Percentiles rank a stretch among this genome's conserved stretches.
Conservation (phyloP, 2,329 filamentous ascomycete species). For the Amphichorda felina region DNA sequence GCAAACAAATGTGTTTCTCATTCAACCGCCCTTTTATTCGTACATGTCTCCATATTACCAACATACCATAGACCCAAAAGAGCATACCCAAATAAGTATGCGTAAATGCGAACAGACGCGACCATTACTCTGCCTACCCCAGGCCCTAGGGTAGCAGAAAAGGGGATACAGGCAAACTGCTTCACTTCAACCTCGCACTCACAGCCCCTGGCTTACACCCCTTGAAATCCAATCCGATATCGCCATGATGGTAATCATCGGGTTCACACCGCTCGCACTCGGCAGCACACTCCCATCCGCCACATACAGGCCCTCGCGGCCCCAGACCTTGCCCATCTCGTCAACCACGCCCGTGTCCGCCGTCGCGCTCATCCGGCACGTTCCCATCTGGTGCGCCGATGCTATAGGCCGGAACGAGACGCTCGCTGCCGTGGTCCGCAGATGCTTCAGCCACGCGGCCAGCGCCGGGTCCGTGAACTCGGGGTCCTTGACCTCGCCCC, state of each 20-base stretch:
- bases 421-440: constrained; percentile 29
- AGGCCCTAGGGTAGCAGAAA: too few relatives aligned
- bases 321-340: constrained; percentile 51
- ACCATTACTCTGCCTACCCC: too few relatives aligned
- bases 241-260: constrained; percentile 69
- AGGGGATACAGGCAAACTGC: neutral
- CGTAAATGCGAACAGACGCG: too few relatives aligned
- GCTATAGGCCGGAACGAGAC: constrained; percentile 36
- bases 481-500: constrained; percentile 13
- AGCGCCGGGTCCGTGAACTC: constrained; percentile 50
- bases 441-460: constrained; percentile 42
- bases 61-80: too few relatives aligned
- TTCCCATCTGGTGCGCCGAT: constrained; percentile 76
- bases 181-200: neutral
- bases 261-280: constrained; percentile 67
- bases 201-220: constrained; percentile 35
- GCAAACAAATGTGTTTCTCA: too few relatives aligned
- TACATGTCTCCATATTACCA: too few relatives aligned
- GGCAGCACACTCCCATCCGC: constrained; percentile 68
- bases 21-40: too few relatives aligned
- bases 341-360: constrained; percentile 45
- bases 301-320: constrained; percentile 51
- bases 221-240: constrained; percentile 54
- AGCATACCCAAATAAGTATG: too few relatives aligned
- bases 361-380: constrained; percentile 56